phyloP scores from a whole-genome alignment of 164 flowering plant species.

The Hamamelis virginiana region DNA sequence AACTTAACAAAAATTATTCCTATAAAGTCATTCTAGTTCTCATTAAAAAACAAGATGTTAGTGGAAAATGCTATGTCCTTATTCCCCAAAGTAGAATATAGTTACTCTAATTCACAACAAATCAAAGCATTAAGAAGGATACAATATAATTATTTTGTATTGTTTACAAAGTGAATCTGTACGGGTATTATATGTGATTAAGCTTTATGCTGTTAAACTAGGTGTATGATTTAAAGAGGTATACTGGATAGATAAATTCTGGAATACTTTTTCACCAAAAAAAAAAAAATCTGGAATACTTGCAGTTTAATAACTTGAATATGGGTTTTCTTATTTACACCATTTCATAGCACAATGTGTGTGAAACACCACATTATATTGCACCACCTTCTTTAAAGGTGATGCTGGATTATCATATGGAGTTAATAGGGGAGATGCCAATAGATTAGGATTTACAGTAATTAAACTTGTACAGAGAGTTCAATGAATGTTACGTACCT shows the following conservation, averaged over 20 bases:
- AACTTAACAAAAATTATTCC: not conserved
- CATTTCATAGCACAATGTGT: not conserved
- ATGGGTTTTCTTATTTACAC: not conserved
- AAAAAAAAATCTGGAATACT: not conserved
- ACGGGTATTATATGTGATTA: not conserved
- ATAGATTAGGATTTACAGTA: not conserved
- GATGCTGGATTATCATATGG: not conserved
- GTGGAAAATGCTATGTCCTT: not conserved
- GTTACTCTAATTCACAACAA: not conserved
- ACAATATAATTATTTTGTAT: not conserved
- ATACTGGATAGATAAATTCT: not conserved
- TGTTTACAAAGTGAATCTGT: not conserved
- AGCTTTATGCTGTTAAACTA: not conserved
- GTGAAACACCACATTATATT: not conserved
- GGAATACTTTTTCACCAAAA: too few relatives aligned
- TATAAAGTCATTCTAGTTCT: not conserved
- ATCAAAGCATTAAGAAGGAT: too few relatives aligned
- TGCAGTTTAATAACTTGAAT: not conserved
- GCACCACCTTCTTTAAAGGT: not conserved
- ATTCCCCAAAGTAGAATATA: not conserved
- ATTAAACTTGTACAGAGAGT: not conserved
- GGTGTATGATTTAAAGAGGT: too few relatives aligned
- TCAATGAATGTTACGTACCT: constrained; percentile 33
- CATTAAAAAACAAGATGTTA: not conserved
- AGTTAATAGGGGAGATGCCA: not conserved